A percentile compares a stretch with the other conserved stretches of the same genome.
Evolutionary conservation across 1,284 basidiomycete species (phyloP).

Genomic region (Afroboletus lepidellus): DNA sequence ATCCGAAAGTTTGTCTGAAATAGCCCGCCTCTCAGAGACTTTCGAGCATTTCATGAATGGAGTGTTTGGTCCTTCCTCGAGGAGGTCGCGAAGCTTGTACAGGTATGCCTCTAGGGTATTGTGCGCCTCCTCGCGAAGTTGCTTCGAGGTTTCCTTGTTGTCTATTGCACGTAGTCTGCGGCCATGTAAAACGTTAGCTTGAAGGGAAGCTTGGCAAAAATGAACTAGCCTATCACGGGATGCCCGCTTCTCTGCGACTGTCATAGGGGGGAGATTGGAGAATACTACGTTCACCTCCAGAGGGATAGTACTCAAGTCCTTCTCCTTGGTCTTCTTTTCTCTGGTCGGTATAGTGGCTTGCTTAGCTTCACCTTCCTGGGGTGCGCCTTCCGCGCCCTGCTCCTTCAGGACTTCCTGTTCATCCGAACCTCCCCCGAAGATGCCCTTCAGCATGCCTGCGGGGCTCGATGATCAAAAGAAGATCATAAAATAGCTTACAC

Average conservation of each 20-base stretch:
- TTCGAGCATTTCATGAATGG: conserved; percentile 83
- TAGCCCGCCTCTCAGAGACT: conserved; percentile 62
- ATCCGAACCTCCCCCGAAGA: conserved; percentile 65
- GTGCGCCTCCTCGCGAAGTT: conserved; percentile 82
- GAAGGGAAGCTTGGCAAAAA: not conserved
- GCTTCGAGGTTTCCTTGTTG: conserved; percentile 73
- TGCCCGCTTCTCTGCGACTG: conserved; percentile 67
- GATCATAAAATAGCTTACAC: conserved; percentile 22
- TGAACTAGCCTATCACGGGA: conserved; percentile 59
- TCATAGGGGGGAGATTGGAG: conserved; percentile 69
- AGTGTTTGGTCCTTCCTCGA: conserved; percentile 64
- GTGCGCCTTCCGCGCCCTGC: conserved; percentile 18
- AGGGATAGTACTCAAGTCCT: conserved; percentile 49
- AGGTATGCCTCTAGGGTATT: conserved; percentile 92
- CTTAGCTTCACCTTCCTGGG: conserved; percentile 25
- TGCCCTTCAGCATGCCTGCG: conserved; percentile 77
- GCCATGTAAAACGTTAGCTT: conserved; percentile 4
- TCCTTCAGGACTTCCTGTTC: conserved; percentile 28
- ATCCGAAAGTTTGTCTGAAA: conserved; percentile 66
- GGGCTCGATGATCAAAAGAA: conserved; percentile 13
- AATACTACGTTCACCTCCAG: conserved; percentile 64
- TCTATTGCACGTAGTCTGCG: conserved; percentile 78
- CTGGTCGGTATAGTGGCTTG: conserved; percentile 25
- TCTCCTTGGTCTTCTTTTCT: conserved; percentile 43
- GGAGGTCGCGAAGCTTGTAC: conserved; percentile 84